phyloP scores from a whole-genome alignment of 805 yeast genomes.

The Candida gorgasii region DNA sequence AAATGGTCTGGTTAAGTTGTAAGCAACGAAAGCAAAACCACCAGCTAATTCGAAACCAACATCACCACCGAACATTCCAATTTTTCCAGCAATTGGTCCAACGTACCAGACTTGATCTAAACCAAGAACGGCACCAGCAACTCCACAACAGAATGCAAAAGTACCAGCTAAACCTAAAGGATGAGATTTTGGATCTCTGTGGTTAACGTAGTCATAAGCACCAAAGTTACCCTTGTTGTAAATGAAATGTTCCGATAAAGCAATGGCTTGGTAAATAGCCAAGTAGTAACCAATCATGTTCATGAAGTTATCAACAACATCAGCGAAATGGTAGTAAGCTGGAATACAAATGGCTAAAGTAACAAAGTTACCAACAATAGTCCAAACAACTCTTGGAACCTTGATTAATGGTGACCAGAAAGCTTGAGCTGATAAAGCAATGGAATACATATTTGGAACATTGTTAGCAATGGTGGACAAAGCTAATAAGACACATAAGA shows the following conservation, averaged over 20 bases:
- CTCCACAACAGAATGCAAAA: slow-evolving; percentile 78
- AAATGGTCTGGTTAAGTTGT: slow-evolving; percentile 56
- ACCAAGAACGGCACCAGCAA: slow-evolving; percentile 82
- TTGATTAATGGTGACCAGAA: slow-evolving; percentile 71
- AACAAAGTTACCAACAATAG: slow-evolving; percentile 69
- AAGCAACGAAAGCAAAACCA: slow-evolving; percentile 65
- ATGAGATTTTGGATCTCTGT: slow-evolving; percentile 55
- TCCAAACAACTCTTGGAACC: slow-evolving; percentile 85
- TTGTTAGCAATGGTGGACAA: slow-evolving; percentile 88
- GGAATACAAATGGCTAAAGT: slow-evolving; percentile 89
- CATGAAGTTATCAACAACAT: slow-evolving; percentile 85
- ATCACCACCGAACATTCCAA: slow-evolving; percentile 78
- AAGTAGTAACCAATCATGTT: slow-evolving; percentile 88
- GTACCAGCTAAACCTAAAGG: slow-evolving; percentile 82
- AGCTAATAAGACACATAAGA: slow-evolving; percentile 82
- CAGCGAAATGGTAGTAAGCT: slow-evolving; percentile 71
- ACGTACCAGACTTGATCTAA: slow-evolving; percentile 85
- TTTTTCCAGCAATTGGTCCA: slow-evolving; percentile 63
- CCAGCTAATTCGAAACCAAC: slow-evolving; percentile 81
- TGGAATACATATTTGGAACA: slow-evolving; percentile 92
- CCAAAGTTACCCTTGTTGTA: slow-evolving; percentile 61
- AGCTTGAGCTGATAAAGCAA: slow-evolving; percentile 84
- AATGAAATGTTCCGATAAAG: slow-evolving; percentile 80
- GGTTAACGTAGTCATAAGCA: slow-evolving; percentile 64
- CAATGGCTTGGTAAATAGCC: slow-evolving; percentile 77